Evolutionary conservation across 345 rosid species (phyloP), one percentile per base, ranked within the genome.

Genomic region (Dipteronia sinensis): DNA sequence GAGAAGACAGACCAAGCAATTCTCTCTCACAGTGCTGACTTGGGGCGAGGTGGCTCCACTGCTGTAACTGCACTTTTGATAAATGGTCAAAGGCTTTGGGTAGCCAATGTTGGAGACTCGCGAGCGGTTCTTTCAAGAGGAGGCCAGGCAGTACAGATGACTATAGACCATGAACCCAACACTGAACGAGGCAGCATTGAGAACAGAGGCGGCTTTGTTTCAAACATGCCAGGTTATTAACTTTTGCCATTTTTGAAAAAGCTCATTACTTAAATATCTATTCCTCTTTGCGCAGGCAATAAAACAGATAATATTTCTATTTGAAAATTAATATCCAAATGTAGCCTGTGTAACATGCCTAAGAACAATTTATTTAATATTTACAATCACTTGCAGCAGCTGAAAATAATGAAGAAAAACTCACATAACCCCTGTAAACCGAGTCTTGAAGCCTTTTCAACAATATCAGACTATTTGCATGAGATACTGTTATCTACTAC

Each of bases 11-110:
- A 92, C 82, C 90, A 86, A 80, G 85, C 84, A 31, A 90, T 91
- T 82, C 82, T 91, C 53, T 85, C 91, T 11, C 85, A 81, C 65
- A 86, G 85, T 76, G 79, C 88, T 27, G 90, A 84, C 78, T 76
- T 92, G 85, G 93, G 94, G 38, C 86, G 91, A 65, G 96, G 96
- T 34, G 96, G 96, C 1, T 92, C 96, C 1, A 92, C 96, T 61
- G 96, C 96, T 10, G 96, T 88, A 77, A 92, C 96, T 76, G 96
- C 92, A 16, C 83, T 92, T 73, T 72, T 90, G 84, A 81, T 89
- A 49, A 85, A 89, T 71, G 88, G 90, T 66, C 76, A 64, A 76
- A 87, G 65, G 76, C 67, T 90, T 75, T 90, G 87, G 90, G 82
- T 92, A 66, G 94, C 92, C 42, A 92, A 92, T 74, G 86, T 92